These are phyloP conservation scores for Przewalskia tangutica DNA, from an alignment of 257 asterid genomes.

Conservation along the genomic window DNA sequence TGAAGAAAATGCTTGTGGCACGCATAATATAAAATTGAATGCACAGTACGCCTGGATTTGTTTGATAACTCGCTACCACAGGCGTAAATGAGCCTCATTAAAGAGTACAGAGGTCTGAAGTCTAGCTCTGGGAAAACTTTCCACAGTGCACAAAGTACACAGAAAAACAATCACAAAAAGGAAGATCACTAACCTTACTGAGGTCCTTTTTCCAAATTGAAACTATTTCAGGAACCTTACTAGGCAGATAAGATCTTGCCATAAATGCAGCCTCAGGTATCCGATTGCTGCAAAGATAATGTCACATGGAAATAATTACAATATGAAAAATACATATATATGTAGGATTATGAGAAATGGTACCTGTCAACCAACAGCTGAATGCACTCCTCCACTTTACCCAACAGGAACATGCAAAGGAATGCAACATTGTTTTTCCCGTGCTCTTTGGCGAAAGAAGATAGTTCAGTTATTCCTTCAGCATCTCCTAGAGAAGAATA, in stretches of 20 bases:
- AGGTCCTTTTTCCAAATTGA: constrained; percentile 95
- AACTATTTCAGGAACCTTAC: constrained; percentile 92
- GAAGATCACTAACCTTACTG: constrained; percentile 46
- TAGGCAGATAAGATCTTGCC: constrained; percentile 99
- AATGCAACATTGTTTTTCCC: constrained; percentile 95
- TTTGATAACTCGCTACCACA: background rate
- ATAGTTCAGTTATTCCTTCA: constrained; percentile 66
- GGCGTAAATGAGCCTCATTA: background rate
- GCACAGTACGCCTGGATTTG: background rate
- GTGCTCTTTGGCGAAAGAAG: constrained; percentile 69
- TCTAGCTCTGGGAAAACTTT: background rate
- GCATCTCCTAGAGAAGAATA: constrained; percentile 87
- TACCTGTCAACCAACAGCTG: constrained; percentile 94
- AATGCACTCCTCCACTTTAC: constrained; percentile 90
- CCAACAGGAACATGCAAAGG: constrained; percentile 87
- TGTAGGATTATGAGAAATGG: background rate
- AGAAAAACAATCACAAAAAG: background rate
- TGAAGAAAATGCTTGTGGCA: background rate
- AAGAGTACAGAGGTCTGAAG: background rate
- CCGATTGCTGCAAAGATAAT: constrained; percentile 65
- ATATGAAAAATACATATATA: background rate
- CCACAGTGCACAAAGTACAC: background rate
- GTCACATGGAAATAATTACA: constrained; percentile 2
- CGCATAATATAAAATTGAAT: background rate
- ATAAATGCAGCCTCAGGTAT: constrained; percentile 99